phyloP scores from a whole-genome alignment of 306 rosid genomes.

The Alnus rubra region DNA sequence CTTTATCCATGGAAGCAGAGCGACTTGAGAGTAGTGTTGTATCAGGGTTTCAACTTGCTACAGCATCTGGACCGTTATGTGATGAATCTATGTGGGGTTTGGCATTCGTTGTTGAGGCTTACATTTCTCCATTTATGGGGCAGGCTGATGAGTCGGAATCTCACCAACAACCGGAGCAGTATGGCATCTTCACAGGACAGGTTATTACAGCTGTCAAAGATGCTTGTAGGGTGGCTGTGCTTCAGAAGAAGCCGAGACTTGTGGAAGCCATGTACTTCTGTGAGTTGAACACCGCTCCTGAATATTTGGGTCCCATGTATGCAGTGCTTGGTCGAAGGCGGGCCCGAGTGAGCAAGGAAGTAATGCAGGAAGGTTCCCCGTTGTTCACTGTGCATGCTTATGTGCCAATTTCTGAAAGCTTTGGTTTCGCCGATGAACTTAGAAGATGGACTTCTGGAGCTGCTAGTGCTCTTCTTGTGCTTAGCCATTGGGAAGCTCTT shows the following conservation, averaged over 20 bases:
- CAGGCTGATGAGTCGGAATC: slow-evolving; percentile 55
- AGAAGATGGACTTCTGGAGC: slow-evolving; percentile 86
- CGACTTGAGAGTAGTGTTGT: slow-evolving; percentile 72
- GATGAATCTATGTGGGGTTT: slow-evolving; percentile 95
- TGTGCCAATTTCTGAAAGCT: slow-evolving; percentile 85
- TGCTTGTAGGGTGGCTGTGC: slow-evolving; percentile 82
- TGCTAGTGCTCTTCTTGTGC: slow-evolving; percentile 85
- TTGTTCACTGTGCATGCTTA: slow-evolving; percentile 90
- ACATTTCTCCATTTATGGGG: slow-evolving; percentile 45
- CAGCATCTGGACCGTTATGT: slow-evolving; percentile 92
- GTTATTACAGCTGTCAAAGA: slow-evolving; percentile 82
- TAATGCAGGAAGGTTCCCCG: slow-evolving; percentile 97
- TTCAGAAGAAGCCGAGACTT: slow-evolving; percentile 77
- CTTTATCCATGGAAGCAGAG: slow-evolving; percentile 54
- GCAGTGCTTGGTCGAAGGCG: slow-evolving; percentile 88
- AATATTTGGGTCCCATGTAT: slow-evolving; percentile 81
- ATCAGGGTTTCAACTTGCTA: slow-evolving; percentile 80
- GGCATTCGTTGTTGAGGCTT: slow-evolving; percentile 79
- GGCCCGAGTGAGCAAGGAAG: slow-evolving; percentile 77
- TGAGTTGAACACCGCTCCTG: slow-evolving; percentile 73
- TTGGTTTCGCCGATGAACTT: slow-evolving; percentile 89
- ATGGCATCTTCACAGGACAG: slow-evolving; percentile 75
- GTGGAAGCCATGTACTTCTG: slow-evolving; percentile 97
- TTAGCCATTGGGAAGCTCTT: slow-evolving; percentile 93
- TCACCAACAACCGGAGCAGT: slow-evolving; percentile 64